A percentile compares a stretch with the other conserved stretches of the same genome.
Conservation (phyloP, 352 stramenopile genomes). For the Phytopythium cucurbitacearum region DNA sequence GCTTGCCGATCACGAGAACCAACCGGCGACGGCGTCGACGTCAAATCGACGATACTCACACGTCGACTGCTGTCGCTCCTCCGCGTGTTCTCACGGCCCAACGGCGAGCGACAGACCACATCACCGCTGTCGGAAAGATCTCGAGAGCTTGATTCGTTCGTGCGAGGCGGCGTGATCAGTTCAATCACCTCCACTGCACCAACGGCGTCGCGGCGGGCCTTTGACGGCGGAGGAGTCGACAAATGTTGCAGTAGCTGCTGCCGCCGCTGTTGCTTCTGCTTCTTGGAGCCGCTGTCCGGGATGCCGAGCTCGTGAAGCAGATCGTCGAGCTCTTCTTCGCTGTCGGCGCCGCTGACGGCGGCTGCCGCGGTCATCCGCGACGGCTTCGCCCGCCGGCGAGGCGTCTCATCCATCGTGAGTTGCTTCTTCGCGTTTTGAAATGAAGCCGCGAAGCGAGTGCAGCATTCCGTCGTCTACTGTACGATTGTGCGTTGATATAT, state of each 20-base stretch:
- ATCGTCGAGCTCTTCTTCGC: conserved; percentile 21
- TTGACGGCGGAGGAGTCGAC: too few relatives aligned
- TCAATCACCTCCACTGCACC: conserved; percentile 27
- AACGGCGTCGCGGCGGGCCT: too few relatives aligned
- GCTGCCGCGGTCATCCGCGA: conserved; percentile 10
- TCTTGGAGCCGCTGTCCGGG: conserved; percentile 8
- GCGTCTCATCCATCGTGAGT: conserved; percentile 1
- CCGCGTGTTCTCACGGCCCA: not conserved
- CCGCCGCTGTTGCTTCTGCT: conserved; percentile 9
- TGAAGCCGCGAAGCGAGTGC: not conserved
- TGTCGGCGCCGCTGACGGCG: conserved; percentile 16
- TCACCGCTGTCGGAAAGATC: too few relatives aligned
- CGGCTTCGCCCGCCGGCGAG: not conserved
- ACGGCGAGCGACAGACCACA: too few relatives aligned
- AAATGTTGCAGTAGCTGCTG: too few relatives aligned
- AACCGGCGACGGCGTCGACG: conserved; percentile 17
- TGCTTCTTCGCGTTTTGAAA: conserved; percentile 2
- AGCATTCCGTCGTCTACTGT: not conserved
- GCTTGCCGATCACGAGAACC: too few relatives aligned
- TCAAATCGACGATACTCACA: conserved; percentile 41
- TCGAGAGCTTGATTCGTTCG: too few relatives aligned
- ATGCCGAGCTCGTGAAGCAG: conserved; percentile 33
- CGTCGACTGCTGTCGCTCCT: conserved; percentile 11
- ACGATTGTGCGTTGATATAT: not conserved
- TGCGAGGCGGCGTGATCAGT: conserved; percentile 28